A percentile compares a stretch with the other conserved stretches of the same genome.
Conservation (phyloP, 306 rosid genomes). For the Cicer yamashitae region DNA sequence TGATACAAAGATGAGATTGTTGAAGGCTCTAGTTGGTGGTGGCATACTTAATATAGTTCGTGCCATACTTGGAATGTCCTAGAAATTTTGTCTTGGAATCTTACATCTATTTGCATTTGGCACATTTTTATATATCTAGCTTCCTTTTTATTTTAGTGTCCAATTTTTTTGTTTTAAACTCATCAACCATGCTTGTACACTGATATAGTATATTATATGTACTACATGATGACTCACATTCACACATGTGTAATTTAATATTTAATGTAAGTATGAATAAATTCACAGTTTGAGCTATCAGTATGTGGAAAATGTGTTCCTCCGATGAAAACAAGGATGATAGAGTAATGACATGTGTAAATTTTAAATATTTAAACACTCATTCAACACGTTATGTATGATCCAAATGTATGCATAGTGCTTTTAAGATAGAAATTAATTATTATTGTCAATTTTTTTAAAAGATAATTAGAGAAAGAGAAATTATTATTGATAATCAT, state of each 20-base stretch:
- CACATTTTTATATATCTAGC: conserved; percentile 13
- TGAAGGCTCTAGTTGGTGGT: conserved; percentile 84
- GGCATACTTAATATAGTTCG: conserved; percentile 62
- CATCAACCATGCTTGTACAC: background rate
- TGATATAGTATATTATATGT: background rate
- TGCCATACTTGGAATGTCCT: conserved; percentile 80
- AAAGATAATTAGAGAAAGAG: no score
- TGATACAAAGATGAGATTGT: conserved; percentile 62
- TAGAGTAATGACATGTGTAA: no score
- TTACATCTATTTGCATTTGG: conserved; percentile 1
- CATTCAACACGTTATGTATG: no score
- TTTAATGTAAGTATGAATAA: background rate
- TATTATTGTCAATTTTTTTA: no score
- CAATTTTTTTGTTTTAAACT: background rate
- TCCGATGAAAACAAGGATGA: no score
- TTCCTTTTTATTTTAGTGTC: conserved; percentile 33
- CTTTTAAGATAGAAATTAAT: no score
- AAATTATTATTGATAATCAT: no score
- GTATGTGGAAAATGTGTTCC: background rate
- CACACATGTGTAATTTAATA: background rate
- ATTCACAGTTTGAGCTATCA: background rate
- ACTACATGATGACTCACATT: background rate
- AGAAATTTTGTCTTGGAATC: conserved; percentile 38
- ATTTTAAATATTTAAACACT: no score
- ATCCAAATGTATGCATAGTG: no score